Conservation (phyloP, 441 rosid genomes). For the Eutrema salsugineum region DNA sequence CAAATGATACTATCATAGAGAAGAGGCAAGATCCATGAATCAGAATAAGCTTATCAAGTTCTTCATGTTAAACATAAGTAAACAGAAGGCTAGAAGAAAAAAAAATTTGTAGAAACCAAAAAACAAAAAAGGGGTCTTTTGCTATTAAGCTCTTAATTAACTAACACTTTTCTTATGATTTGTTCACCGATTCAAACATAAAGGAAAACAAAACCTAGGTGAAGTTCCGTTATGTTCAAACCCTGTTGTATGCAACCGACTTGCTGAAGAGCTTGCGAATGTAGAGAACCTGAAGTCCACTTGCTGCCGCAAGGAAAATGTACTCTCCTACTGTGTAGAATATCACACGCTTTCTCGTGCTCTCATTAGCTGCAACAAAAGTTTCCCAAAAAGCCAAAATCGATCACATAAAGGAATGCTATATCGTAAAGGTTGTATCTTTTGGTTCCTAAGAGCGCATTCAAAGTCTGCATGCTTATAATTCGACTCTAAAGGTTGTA, state of each 20-base stretch:
- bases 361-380: constrained; percentile 79
- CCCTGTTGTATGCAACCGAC: constrained; percentile 87
- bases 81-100: background rate
- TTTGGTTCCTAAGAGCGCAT: background rate
- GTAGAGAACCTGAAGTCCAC: constrained; percentile 74
- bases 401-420: background rate
- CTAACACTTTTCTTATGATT: constrained; percentile 17
- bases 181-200: background rate
- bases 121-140: background rate
- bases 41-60: constrained; percentile 15
- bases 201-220: constrained; percentile 5
- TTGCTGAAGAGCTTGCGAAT: constrained; percentile 96
- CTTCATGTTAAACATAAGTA: constrained; percentile 1
- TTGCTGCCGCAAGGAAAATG: constrained; percentile 60
- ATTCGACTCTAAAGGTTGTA: background rate
- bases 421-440: background rate
- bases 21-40: background rate
- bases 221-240: constrained; percentile 34
- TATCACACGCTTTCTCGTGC: constrained; percentile 82
- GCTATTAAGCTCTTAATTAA: constrained; percentile 11
- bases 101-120: constrained; percentile 2
- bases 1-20: background rate
- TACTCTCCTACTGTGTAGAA: constrained; percentile 84
- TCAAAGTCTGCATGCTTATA: too few species aligned
- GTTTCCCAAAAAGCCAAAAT: background rate